Percentiles rank a stretch among this genome's conserved stretches.
Conservation (phyloP, 768 basidiomycete species). For the Boletellus sp. region DNA sequence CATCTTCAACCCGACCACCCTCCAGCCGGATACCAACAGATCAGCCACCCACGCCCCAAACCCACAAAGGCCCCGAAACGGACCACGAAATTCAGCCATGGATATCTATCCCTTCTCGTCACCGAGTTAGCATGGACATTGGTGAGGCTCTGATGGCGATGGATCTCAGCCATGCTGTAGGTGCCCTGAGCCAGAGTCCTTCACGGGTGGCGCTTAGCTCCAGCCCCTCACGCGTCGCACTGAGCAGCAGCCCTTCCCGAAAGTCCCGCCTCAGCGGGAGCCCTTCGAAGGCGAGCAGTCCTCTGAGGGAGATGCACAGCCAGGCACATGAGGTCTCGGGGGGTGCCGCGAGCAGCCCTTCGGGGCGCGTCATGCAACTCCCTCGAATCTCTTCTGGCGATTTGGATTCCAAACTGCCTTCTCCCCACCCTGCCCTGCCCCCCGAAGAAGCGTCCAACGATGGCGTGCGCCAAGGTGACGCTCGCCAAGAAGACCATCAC, state of each 20-base stretch:
- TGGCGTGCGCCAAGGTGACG: background rate
- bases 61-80: conserved; percentile 7
- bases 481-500: background rate
- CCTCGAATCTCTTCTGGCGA: conserved; percentile 20
- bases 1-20: conserved; percentile 6
- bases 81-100: conserved; percentile 25
- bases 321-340: conserved; percentile 5
- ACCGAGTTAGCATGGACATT: conserved; percentile 15
- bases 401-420: conserved; percentile 7
- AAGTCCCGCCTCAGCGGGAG: conserved; percentile 24
- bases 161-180: conserved; percentile 20
- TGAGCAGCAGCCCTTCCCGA: conserved; percentile 21
- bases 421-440: background rate
- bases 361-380: conserved; percentile 17
- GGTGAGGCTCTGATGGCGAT: conserved; percentile 40
- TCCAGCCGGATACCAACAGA: conserved; percentile 13
- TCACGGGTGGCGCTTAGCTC: conserved; percentile 16
- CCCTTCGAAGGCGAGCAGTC: conserved; percentile 19
- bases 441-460: background rate
- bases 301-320: conserved; percentile 13
- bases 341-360: conserved; percentile 21
- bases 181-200: conserved; percentile 22
- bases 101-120: conserved; percentile 28
- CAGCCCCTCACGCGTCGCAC: conserved; percentile 20
- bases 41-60: conserved; percentile 18